These are phyloP conservation scores for Peterozyma xylosa DNA, from an alignment of 805 yeast genomes.

Conservation along the genomic window DNA sequence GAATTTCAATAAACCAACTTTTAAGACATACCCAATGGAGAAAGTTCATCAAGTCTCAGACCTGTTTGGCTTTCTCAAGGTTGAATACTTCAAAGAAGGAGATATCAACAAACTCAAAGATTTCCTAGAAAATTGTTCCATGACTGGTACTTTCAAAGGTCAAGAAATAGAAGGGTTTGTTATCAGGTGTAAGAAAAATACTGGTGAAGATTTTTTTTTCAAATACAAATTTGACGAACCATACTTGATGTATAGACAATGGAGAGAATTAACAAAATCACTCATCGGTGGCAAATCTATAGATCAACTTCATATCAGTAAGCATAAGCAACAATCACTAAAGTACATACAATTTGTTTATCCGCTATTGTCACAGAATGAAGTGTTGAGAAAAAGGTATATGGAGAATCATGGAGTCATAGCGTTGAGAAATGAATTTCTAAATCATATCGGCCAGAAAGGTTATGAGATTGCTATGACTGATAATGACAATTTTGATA, in stretches of 20 bases:
- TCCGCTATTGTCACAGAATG: conserved; percentile 43
- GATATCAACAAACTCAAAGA: conserved; percentile 32
- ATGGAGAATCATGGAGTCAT: conserved; percentile 64
- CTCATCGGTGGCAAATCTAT: conserved; percentile 31
- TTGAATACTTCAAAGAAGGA: conserved; percentile 36
- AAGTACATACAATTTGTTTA: conserved; percentile 64
- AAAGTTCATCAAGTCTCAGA: conserved; percentile 54
- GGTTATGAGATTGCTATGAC: conserved; percentile 54
- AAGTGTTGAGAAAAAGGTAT: conserved; percentile 37
- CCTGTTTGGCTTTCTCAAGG: conserved; percentile 62
- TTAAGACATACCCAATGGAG: conserved; percentile 57
- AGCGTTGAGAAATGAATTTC: conserved; percentile 57
- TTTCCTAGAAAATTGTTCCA: conserved; percentile 49
- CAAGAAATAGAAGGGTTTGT: conserved; percentile 92
- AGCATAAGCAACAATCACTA: conserved; percentile 54
- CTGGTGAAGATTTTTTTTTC: conserved; percentile 57
- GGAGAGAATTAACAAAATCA: conserved; percentile 78
- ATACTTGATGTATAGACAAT: conserved; percentile 79
- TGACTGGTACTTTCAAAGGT: conserved; percentile 63
- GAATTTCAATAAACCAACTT: conserved; percentile 57
- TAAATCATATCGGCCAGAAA: conserved; percentile 41
- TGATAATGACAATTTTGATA: conserved; percentile 31
- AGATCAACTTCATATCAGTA: conserved; percentile 30
- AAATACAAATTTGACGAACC: conserved; percentile 96
- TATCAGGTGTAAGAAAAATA: conserved; percentile 46